These are phyloP conservation scores for Globisporangium camurandrum DNA, from an alignment of 352 stramenopile species.

Conservation along the genomic window DNA sequence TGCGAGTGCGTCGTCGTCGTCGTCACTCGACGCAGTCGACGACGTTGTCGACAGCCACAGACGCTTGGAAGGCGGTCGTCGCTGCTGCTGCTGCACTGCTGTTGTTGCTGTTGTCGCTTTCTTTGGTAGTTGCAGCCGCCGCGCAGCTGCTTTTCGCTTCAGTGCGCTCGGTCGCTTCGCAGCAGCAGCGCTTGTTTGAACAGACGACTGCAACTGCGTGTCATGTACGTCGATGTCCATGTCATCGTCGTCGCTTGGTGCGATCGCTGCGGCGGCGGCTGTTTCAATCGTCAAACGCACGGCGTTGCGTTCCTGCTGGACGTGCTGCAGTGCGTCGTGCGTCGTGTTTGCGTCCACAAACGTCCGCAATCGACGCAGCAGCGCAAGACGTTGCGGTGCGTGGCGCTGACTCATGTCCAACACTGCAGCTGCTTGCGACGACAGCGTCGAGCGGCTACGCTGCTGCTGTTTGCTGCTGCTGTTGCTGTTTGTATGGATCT, in stretches of 20 bases:
- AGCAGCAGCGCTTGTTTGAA: too few relatives aligned
- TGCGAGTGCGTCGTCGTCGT: slow-evolving; percentile 27
- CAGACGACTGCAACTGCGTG: too few relatives aligned
- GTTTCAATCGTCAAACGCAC: too few relatives aligned
- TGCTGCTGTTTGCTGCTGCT: not conserved
- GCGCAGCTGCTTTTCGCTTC: not conserved
- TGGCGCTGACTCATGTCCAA: slow-evolving; percentile 2
- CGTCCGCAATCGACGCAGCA: slow-evolving; percentile 1
- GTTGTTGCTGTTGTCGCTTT: not conserved
- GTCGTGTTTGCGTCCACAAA: slow-evolving; percentile 5
- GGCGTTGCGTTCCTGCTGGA: not conserved
- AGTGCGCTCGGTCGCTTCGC: too few relatives aligned
- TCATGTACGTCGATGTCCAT: slow-evolving; percentile 5
- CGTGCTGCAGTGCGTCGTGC: not conserved
- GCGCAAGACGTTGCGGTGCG: slow-evolving; percentile 6
- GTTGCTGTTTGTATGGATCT: not conserved
- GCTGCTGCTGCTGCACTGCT: too few relatives aligned
- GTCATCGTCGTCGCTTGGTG: not conserved
- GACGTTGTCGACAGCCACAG: slow-evolving; percentile 4
- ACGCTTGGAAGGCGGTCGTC: too few relatives aligned
- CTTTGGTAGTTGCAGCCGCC: too few relatives aligned
- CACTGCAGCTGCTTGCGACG: not conserved
- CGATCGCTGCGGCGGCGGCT: not conserved
- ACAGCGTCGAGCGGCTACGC: not conserved
- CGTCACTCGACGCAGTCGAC: slow-evolving; percentile 22